A percentile compares a stretch with the other conserved stretches of the same genome.
These are phyloP conservation scores for Cantharellus cinnabarinus DNA, from an alignment of 768 basidiomycete species.

Conservation along the genomic window DNA sequence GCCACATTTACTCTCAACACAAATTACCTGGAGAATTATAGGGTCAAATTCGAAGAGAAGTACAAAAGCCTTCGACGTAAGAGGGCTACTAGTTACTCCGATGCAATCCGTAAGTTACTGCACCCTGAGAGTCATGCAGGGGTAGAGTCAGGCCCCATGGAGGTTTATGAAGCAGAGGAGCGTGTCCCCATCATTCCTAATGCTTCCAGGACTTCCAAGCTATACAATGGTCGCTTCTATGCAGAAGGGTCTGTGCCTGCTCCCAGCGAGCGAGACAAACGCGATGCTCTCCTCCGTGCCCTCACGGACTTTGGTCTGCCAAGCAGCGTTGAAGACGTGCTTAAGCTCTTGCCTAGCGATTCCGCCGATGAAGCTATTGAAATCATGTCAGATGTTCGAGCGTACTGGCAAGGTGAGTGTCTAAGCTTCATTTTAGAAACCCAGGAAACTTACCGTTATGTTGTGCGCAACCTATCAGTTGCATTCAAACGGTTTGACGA, in stretches of 20 bases:
- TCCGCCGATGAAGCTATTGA: conserved; percentile 3
- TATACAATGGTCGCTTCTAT: too few relatives aligned
- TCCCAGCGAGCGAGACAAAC: too few relatives aligned
- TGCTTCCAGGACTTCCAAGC: too few relatives aligned
- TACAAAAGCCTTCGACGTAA: not conserved
- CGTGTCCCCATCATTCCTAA: too few relatives aligned
- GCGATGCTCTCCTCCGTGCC: too few relatives aligned
- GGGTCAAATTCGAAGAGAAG: not conserved
- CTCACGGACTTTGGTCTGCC: too few relatives aligned
- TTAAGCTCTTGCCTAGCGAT: conserved; percentile 3
- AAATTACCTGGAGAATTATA: not conserved
- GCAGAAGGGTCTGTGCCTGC: too few relatives aligned
- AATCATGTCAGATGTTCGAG: conserved; percentile 9
- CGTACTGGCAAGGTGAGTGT: conserved; percentile 8
- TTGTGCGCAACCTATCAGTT: conserved; percentile 18
- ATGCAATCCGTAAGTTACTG: not conserved
- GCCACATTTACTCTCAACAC: not conserved
- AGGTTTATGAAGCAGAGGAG: too few relatives aligned
- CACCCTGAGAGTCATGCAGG: not conserved
- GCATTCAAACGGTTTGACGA: conserved; percentile 41
- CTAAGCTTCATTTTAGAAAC: not conserved
- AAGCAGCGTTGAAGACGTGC: not conserved
- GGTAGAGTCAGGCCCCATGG: not conserved
- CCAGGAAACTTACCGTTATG: not conserved
- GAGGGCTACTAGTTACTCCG: not conserved